Conservation (phyloP, 1,284 basidiomycete species). For the Rhodotorula glutinis region DNA sequence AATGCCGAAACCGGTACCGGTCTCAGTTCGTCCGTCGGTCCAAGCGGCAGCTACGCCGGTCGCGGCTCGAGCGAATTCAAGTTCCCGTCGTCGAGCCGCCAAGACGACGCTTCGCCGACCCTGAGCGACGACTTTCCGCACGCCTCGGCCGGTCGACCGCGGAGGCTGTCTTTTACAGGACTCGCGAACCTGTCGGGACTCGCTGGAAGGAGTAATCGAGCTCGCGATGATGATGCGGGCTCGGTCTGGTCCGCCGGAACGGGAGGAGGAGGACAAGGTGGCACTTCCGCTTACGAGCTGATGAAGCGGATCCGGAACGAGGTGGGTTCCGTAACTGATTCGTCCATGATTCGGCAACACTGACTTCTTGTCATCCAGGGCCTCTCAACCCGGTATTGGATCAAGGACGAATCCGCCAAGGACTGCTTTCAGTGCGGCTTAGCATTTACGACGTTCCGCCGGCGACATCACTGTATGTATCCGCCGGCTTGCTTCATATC, state of each 20-base stretch:
- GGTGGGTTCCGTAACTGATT: constrained; percentile 54
- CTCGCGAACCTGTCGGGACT: constrained; percentile 67
- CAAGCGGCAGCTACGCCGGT: background rate
- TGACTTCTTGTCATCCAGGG: constrained; percentile 53
- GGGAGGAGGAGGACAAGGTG: constrained; percentile 33
- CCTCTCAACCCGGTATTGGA: constrained; percentile 86
- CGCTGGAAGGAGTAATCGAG: constrained; percentile 57
- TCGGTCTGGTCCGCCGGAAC: constrained; percentile 57
- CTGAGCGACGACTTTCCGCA: constrained; percentile 13
- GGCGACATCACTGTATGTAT: constrained; percentile 92
- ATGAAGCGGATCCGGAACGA: constrained; percentile 83
- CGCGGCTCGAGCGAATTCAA: background rate
- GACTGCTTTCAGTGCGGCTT: constrained; percentile 94
- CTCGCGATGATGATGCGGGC: constrained; percentile 62
- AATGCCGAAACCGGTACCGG: constrained; percentile 3
- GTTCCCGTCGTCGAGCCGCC: background rate
- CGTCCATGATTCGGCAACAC: constrained; percentile 19
- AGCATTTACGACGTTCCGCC: constrained; percentile 82
- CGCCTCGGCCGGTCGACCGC: background rate
- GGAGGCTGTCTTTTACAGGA: constrained; percentile 12
- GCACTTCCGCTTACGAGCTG: constrained; percentile 72
- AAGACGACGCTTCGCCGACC: constrained; percentile 8
- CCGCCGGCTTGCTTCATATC: constrained; percentile 45
- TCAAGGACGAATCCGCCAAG: constrained; percentile 93
- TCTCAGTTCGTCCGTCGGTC: background rate